Base-by-base conservation (phyloP, 139 green algal species). In the Picochlorum sp. region DNA sequence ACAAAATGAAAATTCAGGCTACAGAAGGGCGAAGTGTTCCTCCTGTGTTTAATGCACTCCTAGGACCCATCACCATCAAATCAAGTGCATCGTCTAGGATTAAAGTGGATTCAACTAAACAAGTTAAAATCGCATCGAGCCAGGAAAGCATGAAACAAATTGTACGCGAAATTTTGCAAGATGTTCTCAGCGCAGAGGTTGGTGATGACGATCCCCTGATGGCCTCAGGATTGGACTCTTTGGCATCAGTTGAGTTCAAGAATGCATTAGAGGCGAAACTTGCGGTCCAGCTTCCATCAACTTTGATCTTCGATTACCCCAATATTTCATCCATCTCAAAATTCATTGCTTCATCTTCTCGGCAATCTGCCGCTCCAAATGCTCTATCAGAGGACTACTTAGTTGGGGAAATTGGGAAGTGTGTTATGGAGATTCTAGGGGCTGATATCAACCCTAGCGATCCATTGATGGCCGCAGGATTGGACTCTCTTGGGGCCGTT, bases 161-260 rank as follows among this genome's bases (percentile, higher is more conserved):
- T 21, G 47, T 58, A 13, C 14, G 11, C 26, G 61, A 65, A 14
- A 67, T 74, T 41, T 4, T 71, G 52, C 66, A 78, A 60, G 71
- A 72, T 13, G 11, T 74, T 38, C 60, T 60, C 45, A n/a, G 38
- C 15, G 11, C 20, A 20, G 18, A n/a, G 16, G 10, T 52, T 20
- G 45, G 45, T 52, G 45, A 52, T 5, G 13, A 50, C 0, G 49
- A 72, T 57, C 80, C 80, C 1, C 60, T 86, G 28, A 81, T 85
- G 66, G 82, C 78, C 10, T 81, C 82, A 3, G 80, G 80, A 9
- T 68, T 88, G 31, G 82, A 88, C 58, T 85, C 77, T 26, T 52
- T 88, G 15, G 62, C 68, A 21, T 70, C 71, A 13, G 58, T 73
- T 1, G 66, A 78, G 34, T 54, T 78, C 2, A 47, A 61, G 15